phyloP scores from a whole-genome alignment of 148 eudicot species.

The Polygonum maritimum region DNA sequence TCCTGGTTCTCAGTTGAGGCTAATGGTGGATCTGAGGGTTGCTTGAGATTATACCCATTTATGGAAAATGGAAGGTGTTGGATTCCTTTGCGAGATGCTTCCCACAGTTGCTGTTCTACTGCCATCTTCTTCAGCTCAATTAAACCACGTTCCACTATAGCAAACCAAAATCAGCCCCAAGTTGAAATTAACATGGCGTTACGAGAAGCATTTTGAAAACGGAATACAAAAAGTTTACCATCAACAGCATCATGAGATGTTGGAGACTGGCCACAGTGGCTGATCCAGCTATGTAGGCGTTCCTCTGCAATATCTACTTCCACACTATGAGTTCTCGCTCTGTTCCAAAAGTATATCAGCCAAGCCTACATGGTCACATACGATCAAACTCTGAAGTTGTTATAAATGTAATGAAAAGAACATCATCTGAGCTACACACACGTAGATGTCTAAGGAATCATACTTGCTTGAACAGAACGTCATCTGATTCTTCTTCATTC shows the following conservation, averaged over 20 bases:
- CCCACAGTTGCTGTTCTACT: conserved; percentile 89
- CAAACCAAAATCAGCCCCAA: neutral
- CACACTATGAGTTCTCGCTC: conserved; percentile 64
- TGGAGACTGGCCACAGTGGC: conserved; percentile 53
- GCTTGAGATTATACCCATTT: neutral
- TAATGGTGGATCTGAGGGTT: neutral
- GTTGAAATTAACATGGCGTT: neutral
- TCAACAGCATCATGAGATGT: conserved; percentile 74
- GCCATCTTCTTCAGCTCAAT: conserved; percentile 61
- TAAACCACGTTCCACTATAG: conserved; percentile 63
- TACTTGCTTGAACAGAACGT: conserved; percentile 92
- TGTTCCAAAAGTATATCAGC: conserved; percentile 77
- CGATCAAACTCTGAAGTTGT: too few relatives aligned
- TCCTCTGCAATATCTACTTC: conserved; percentile 84
- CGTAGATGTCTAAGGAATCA: conserved; percentile 9
- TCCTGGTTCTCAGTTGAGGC: neutral
- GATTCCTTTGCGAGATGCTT: conserved; percentile 79
- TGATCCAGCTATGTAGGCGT: conserved; percentile 54
- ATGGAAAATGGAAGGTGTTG: conserved; percentile 29
- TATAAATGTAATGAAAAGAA: neutral
- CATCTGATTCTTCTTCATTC: conserved; percentile 77
- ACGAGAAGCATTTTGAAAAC: neutral
- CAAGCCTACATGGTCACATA: conserved; percentile 42
- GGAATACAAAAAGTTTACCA: conserved; percentile 24
- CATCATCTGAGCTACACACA: too few relatives aligned